Evolutionary conservation across 257 asterid genomes (phyloP).

Genomic region (Przewalskia tangutica): DNA sequence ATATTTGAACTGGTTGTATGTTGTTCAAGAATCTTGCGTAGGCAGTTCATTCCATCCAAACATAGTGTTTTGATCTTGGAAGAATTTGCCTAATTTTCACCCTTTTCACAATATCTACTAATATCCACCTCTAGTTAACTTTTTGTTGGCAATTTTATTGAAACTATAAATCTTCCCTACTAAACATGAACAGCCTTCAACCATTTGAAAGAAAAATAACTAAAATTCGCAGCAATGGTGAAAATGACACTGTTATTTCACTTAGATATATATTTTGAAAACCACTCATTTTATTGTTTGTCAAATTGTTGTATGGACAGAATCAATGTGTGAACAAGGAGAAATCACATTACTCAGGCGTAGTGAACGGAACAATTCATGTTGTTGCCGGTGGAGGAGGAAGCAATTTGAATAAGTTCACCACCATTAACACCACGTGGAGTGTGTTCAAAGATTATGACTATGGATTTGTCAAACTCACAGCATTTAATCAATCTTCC

Average conservation of each 20-base stretch:
- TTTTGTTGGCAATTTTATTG: not conserved
- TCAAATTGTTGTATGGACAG: constrained; percentile 16
- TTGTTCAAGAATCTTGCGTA: no score
- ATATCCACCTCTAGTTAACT: not conserved
- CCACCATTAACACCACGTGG: not conserved
- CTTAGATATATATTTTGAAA: not conserved
- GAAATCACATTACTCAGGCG: constrained; percentile 41
- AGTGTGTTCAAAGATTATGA: not conserved
- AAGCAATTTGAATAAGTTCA: not conserved
- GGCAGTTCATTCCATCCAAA: no score
- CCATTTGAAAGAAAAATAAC: not conserved
- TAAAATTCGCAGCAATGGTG: not conserved
- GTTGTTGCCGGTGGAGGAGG: constrained; percentile 74
- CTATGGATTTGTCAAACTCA: not conserved
- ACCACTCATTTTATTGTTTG: not conserved
- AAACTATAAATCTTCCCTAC: not conserved
- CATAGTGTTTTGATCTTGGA: no score
- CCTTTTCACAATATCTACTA: not conserved
- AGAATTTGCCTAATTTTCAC: not conserved
- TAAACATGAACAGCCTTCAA: not conserved
- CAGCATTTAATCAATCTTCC: not conserved
- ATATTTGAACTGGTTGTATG: no score
- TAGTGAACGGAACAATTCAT: constrained; percentile 17
- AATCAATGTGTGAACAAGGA: constrained; percentile 46
- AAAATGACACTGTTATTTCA: not conserved